A percentile compares a stretch with the other conserved stretches of the same genome.
These are phyloP conservation scores for Bonia amplexicaulis DNA, from an alignment of 176 grass and related monocot genomes.

Conservation along the genomic window DNA sequence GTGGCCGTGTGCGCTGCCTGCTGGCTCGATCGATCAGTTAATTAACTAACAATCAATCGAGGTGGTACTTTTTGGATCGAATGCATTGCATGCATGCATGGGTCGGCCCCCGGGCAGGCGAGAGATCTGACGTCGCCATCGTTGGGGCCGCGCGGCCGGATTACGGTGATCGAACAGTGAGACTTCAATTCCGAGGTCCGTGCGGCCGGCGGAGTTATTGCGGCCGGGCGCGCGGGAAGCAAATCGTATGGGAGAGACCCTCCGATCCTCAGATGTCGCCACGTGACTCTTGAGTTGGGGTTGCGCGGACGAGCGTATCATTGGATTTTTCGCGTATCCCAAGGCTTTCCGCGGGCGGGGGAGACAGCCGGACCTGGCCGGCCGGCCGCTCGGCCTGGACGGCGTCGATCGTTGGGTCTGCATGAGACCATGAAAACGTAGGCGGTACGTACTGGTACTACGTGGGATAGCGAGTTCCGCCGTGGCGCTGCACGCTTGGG, in stretches of 20 bases:
- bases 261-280: no score
- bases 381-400: not conserved
- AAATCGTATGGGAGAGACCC: no score
- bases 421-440: not conserved
- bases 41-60: not conserved
- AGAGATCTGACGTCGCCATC: not conserved
- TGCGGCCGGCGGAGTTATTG: not conserved
- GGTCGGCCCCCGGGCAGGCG: not conserved
- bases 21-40: not conserved
- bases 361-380: not conserved
- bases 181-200: not conserved
- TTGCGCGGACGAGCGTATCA: not conserved
- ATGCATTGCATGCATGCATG: not conserved
- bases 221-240: not conserved
- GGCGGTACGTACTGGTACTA: not conserved
- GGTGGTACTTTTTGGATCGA: not conserved
- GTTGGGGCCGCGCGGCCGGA: not conserved
- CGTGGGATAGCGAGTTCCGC: not conserved
- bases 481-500: not conserved
- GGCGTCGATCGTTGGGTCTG: not conserved
- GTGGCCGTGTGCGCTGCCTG: not conserved
- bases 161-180: not conserved
- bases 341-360: not conserved
- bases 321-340: not conserved
- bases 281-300: not conserved